Percentiles rank a stretch among this genome's conserved stretches.
phyloP scores from a whole-genome alignment of 2,329 filamentous ascomycete genomes.

The Blastomyces parvus region DNA sequence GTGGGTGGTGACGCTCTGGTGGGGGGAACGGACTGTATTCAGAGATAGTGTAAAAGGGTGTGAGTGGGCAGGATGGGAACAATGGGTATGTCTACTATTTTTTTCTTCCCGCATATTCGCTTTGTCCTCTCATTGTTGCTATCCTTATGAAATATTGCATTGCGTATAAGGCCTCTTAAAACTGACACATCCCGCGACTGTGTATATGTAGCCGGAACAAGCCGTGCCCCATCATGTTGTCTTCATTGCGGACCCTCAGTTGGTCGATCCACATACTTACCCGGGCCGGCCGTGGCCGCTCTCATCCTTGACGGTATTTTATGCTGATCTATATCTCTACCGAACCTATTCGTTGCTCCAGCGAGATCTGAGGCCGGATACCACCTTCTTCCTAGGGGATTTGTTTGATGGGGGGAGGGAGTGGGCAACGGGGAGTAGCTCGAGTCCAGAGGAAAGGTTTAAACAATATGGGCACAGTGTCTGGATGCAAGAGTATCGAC shows the following conservation, averaged over 20 bases:
- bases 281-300: conserved; percentile 69
- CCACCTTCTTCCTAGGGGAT: conserved; percentile 83
- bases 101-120: background rate
- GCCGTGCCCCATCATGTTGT: conserved; percentile 74
- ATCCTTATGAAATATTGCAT: background rate
- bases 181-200: conserved; percentile 17
- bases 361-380: conserved; percentile 66
- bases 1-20: conserved; percentile 71
- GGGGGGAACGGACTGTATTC: conserved; percentile 77
- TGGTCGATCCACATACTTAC: conserved; percentile 92
- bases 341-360: conserved; percentile 75
- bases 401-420: conserved; percentile 92
- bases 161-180: conserved; percentile 11
- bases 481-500: conserved; percentile 77
- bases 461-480: conserved; percentile 68
- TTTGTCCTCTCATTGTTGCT: background rate
- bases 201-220: conserved; percentile 53
- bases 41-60: conserved; percentile 60
- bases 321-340: conserved; percentile 85
- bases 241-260: conserved; percentile 80
- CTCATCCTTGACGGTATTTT: conserved; percentile 54
- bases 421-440: conserved; percentile 65
- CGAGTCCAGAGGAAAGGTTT: conserved; percentile 56
- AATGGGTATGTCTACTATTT: conserved; percentile 58
- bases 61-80: conserved; percentile 80